Conservation (phyloP, 345 rosid genomes). For the Passiflora organensis region DNA sequence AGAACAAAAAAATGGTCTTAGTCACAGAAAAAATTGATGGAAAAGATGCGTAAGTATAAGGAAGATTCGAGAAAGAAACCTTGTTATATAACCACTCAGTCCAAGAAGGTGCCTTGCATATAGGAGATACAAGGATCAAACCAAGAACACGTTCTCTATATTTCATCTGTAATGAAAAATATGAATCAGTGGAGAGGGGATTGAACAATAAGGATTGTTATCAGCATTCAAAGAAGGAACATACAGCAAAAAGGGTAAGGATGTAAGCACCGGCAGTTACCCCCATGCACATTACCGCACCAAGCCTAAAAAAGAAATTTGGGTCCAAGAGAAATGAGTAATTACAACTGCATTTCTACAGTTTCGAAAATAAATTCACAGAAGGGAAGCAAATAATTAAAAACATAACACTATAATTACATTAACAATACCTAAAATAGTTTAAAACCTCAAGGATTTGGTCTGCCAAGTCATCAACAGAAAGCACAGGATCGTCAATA, state of each 20-base stretch:
- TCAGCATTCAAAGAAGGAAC: slow-evolving; percentile 25
- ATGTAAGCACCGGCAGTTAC: slow-evolving; percentile 96
- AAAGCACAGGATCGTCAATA: slow-evolving; percentile 49
- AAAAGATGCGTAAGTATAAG: neutral
- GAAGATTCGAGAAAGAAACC: slow-evolving; percentile 9
- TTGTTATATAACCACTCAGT: slow-evolving; percentile 48
- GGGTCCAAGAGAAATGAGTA: neutral
- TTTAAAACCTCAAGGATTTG: slow-evolving; percentile 91
- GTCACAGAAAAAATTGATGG: neutral
- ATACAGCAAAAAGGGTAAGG: slow-evolving; percentile 88
- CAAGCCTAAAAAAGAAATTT: slow-evolving; percentile 48
- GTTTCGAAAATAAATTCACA: neutral
- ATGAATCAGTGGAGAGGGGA: neutral
- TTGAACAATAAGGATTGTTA: neutral
- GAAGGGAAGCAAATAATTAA: neutral
- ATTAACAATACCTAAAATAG: slow-evolving; percentile 63
- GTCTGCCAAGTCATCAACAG: slow-evolving; percentile 88
- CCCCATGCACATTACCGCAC: slow-evolving; percentile 97
- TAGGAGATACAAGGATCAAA: slow-evolving; percentile 86
- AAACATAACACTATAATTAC: neutral
- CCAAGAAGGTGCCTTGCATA: slow-evolving; percentile 93
- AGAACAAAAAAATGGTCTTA: neutral
- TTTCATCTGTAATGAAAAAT: slow-evolving; percentile 57
- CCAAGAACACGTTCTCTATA: slow-evolving; percentile 85
- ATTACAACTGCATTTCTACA: neutral